Percentiles rank a stretch among this genome's conserved stretches.
Conservation (phyloP, 148 eudicot genomes). For the Camellia sinensis region DNA sequence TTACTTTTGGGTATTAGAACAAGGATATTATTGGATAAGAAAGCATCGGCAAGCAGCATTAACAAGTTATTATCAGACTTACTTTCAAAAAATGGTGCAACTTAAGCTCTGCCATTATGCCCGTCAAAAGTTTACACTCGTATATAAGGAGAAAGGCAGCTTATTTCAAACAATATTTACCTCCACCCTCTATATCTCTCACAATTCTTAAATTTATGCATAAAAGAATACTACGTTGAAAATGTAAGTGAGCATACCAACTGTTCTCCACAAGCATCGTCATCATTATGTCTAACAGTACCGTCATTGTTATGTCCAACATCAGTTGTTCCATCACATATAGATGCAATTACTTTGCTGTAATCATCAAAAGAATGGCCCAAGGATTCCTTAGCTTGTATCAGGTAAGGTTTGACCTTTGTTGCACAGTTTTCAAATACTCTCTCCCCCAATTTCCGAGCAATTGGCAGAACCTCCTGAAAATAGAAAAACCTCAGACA, state of each 20-base stretch:
- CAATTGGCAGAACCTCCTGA: slow-evolving; percentile 58
- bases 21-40: neutral
- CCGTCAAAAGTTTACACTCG: no score
- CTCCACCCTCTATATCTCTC: neutral
- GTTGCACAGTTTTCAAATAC: slow-evolving; percentile 54
- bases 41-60: neutral
- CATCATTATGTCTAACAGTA: slow-evolving; percentile 28
- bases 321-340: slow-evolving; percentile 25
- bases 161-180: neutral
- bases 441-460: slow-evolving; percentile 63
- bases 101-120: neutral
- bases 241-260: slow-evolving; percentile 35
- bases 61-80: neutral
- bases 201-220: neutral
- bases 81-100: neutral
- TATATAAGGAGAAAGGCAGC: neutral
- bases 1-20: neutral
- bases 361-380: slow-evolving; percentile 52
- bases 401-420: slow-evolving; percentile 66
- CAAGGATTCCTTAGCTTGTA: slow-evolving; percentile 43
- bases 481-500: neutral
- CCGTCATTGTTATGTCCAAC: neutral
- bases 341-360: slow-evolving; percentile 48
- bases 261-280: slow-evolving; percentile 36
- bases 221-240: neutral